Conservation (phyloP, 2,329 filamentous ascomycete species). For the Colletotrichum sansevieriae region DNA sequence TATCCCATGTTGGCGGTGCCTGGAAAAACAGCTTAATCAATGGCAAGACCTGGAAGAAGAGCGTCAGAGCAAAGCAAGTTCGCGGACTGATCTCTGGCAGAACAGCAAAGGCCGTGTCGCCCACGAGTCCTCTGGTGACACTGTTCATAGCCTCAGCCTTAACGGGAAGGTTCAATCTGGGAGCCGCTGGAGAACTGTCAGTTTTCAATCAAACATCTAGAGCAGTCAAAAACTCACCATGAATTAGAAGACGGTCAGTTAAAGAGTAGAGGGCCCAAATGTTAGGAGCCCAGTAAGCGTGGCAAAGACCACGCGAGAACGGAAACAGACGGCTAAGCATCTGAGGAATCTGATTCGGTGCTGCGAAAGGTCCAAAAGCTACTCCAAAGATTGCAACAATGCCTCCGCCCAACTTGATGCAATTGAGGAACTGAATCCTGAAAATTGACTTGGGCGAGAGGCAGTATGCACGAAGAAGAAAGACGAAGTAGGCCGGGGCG, state of each 20-base stretch:
- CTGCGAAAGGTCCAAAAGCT: constrained; percentile 91
- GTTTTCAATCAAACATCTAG: constrained; percentile 34
- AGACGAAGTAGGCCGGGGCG: constrained; percentile 95
- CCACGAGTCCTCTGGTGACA: constrained; percentile 92
- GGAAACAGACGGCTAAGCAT: constrained; percentile 89
- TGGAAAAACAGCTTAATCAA: constrained; percentile 84
- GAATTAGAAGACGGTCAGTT: constrained; percentile 84
- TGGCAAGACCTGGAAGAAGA: constrained; percentile 84
- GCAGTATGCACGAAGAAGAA: constrained; percentile 89
- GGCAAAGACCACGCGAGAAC: constrained; percentile 92
- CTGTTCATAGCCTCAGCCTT: constrained; percentile 83
- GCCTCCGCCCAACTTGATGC: constrained; percentile 82
- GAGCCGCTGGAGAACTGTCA: constrained; percentile 74
- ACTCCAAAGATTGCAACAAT: constrained; percentile 78
- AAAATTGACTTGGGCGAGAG: constrained; percentile 83
- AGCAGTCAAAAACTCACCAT: constrained; percentile 65
- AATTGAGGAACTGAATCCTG: constrained; percentile 81
- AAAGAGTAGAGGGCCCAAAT: constrained; percentile 98
- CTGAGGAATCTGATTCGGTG: constrained; percentile 86
- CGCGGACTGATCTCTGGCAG: constrained; percentile 87
- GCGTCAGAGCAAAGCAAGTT: constrained; percentile 84
- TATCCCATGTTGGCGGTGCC: constrained; percentile 80
- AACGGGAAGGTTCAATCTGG: constrained; percentile 80
- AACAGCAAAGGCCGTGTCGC: constrained; percentile 93
- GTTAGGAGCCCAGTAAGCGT: constrained; percentile 99